Base-by-base conservation (phyloP, 2,329 filamentous ascomycete species). In the Gnomoniopsis smithogilvyi region DNA sequence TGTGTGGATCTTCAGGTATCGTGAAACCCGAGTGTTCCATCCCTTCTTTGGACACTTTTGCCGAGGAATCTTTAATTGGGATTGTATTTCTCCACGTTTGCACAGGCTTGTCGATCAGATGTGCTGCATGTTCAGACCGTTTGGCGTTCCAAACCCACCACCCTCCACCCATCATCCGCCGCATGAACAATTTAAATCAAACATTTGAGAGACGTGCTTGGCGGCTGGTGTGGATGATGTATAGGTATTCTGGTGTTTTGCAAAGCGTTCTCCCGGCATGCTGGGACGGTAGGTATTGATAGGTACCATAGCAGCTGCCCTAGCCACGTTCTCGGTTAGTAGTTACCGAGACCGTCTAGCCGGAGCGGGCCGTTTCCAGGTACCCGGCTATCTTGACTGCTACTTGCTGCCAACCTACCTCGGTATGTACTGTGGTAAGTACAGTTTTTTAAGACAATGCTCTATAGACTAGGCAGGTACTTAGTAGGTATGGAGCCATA, bases 11-110 rank as follows among this genome's bases (percentile, higher is more conserved):
- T 34, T 11, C 41, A 41, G 51, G 24, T 54, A 54, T 48, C 46
- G 55, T 61, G 59, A 61, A 61, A 61, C 59, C 30, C 46, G 43
- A 50, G 59, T 61, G 59, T 61, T 56, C 51, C 54, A 50, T 47
- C 34, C 38, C 38, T 6, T 41, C 38, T 30, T n/a, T 21, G 34
- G 12, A 26, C 33, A 41, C 51, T 41, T 21, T 22, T 41, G 41
- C 34, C 21, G 21, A 41, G 51, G 21, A 21, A 11, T 21, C 21
- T 52, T 36, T 21, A 26, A n/a, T 45, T 45, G 38, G 17, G n/a
- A 10, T n/a, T 26, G 36, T 53, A 22, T 24, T 41, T 17, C 24
- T 24, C 36, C 38, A n/a, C 38, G 26, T 30, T 30, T 30, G 26
- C 52, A n/a, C 41, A 47, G 24, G 24, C 8, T 12, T 22, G 6